Base-by-base conservation (phyloP, 768 basidiomycete species). In the Termitomyces sp. region DNA sequence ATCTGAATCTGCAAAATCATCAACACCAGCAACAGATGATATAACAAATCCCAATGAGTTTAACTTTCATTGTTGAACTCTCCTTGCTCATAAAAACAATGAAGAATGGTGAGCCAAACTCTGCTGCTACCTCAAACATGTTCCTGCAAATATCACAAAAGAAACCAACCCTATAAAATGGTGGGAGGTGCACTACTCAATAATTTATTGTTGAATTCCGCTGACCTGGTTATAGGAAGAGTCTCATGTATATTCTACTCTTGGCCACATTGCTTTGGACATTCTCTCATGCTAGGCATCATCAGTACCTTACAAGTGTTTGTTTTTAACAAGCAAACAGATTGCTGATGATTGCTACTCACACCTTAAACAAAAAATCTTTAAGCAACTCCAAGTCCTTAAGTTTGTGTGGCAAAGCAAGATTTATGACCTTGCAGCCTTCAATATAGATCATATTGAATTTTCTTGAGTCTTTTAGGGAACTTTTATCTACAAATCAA, bases 401-500 rank as follows among this genome's bases (percentile, higher is more conserved):
- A 61, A 61, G 54, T 57, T 58, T 58, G 54, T 38, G 16, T 57
- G 62, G 62, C 4, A 37, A 4, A 21, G 41, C 25, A 43, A 49
- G n/a, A 43, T 54, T 11, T 9, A 27, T 1, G 47, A 54, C 42
- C 23, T 85, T 91, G 8, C 78, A 82, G 61, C 92, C 92, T 59
- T 46, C 35, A 59, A 59, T 50, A 11, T 31, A 4, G 7, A 34
- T n/a, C 25, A 50, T 10, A 23, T 54, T 43, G 45, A 48, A 23
- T 53, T 31, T 48, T 43, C 50, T 58, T 0, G 32, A 32, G 21
- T 29, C 47, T 9, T 55, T 48, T 25, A 38, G n/a, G 16, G 52
- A 58, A 40, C 19, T 49, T 27, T 29, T 54, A 6, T 32, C 10
- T n/a, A 19, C 21, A 12, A 47, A 59, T 19, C 12, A 35, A 31